Conservation (phyloP, 2,329 filamentous ascomycete species). For the Xylariaceae sp. region DNA sequence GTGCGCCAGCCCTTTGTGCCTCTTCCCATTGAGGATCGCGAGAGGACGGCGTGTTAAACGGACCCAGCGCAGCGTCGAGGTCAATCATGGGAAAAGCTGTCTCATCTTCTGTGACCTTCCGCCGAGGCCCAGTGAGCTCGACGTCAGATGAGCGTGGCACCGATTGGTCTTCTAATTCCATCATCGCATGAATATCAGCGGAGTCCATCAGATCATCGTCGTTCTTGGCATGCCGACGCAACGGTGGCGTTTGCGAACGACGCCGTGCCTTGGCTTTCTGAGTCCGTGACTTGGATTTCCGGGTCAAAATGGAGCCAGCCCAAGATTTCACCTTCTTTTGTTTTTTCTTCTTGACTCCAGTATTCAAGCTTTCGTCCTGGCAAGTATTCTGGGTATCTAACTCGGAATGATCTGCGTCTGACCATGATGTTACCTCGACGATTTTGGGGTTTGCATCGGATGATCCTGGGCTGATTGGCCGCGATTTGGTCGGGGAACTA, state of each 20-base stretch:
- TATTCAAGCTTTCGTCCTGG: slow-evolving; percentile 3
- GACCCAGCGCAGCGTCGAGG: slow-evolving; percentile 85
- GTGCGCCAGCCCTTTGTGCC: slow-evolving; percentile 54
- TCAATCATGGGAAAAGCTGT: slow-evolving; percentile 79
- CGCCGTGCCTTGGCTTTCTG: slow-evolving; percentile 37
- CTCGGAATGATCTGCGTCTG: slow-evolving; percentile 32
- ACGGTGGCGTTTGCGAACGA: slow-evolving; percentile 45
- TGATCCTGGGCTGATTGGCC: slow-evolving; percentile 44
- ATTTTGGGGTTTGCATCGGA: slow-evolving; percentile 32
- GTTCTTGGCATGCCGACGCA: slow-evolving; percentile 26
- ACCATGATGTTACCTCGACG: slow-evolving; percentile 26
- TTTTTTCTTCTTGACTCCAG: slow-evolving; percentile 36
- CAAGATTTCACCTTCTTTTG: slow-evolving; percentile 74
- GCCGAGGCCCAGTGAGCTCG: slow-evolving; percentile 33
- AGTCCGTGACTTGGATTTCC: slow-evolving; percentile 51
- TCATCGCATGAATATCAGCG: slow-evolving; percentile 27
- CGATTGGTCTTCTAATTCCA: slow-evolving; percentile 37
- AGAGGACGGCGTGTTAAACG: slow-evolving; percentile 73
- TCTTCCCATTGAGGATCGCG: slow-evolving; percentile 64
- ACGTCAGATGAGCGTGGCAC: slow-evolving; percentile 27
- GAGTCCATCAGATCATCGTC: slow-evolving; percentile 23
- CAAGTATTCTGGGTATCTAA: slow-evolving; percentile 12
- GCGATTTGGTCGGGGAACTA: slow-evolving; percentile 41
- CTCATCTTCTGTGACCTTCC: slow-evolving; percentile 51
- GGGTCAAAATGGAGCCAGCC: slow-evolving; percentile 63